Evolutionary conservation across 371 early-diverging fungal genomes (phyloP).

Genomic region (Fennellomyces sp.): DNA sequence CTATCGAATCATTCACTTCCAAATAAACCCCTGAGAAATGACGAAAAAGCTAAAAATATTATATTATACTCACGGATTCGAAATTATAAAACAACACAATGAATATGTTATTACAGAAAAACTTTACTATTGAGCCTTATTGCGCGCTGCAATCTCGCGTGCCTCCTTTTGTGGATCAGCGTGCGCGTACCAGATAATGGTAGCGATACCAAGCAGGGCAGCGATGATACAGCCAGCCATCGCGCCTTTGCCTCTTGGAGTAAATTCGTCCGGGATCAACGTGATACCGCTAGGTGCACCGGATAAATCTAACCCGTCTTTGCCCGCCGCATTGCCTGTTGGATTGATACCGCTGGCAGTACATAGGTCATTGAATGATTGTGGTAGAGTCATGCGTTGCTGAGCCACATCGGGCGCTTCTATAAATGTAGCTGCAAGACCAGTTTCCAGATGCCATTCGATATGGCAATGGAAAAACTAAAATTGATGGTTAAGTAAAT

Average conservation of each 20-base stretch:
- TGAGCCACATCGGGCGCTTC: constrained; percentile 67
- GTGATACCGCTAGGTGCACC: constrained; percentile 59
- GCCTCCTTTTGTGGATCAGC: constrained; percentile 34
- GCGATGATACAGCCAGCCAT: constrained; percentile 68
- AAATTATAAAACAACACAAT: no score
- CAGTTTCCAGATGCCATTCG: constrained; percentile 69
- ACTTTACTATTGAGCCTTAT: background rate
- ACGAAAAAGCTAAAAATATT: no score
- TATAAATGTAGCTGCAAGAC: constrained; percentile 60
- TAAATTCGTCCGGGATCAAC: constrained; percentile 57
- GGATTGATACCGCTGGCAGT: constrained; percentile 51
- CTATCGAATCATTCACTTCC: background rate
- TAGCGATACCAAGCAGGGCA: constrained; percentile 62
- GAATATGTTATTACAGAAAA: background rate
- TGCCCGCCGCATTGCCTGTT: constrained; percentile 73
- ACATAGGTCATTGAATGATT: constrained; percentile 53
- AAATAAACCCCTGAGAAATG: no score
- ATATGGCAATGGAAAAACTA: constrained; percentile 79
- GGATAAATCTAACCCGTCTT: constrained; percentile 54
- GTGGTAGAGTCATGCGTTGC: constrained; percentile 43
- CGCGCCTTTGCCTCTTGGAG: constrained; percentile 68
- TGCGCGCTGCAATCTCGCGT: constrained; percentile 22
- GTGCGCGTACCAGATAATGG: constrained; percentile 45
- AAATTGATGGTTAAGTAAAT: background rate
- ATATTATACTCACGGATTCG: no score